Conservation (phyloP, 2,329 filamentous ascomycete species). For the Aotearoamyces nothofagi region DNA sequence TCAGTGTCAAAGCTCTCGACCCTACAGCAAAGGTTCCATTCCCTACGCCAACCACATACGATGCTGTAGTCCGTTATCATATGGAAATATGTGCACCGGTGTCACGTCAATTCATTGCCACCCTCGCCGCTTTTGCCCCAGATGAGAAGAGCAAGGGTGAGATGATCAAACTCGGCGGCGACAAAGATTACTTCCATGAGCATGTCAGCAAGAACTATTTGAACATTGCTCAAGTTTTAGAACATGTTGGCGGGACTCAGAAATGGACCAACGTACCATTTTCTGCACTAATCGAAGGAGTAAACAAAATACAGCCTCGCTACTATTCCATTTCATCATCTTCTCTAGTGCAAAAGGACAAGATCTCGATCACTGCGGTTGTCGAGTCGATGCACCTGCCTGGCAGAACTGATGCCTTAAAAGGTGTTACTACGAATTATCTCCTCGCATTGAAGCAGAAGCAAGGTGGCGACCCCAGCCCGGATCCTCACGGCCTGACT, state of each 20-base stretch:
- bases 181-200: conserved; percentile 91
- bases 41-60: conserved; percentile 91
- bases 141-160: conserved; percentile 73
- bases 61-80: conserved; percentile 85
- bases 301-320: conserved; percentile 89
- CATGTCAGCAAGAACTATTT: conserved; percentile 69
- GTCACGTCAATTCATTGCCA: conserved; percentile 86
- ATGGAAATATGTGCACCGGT: conserved; percentile 93
- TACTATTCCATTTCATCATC: conserved; percentile 99
- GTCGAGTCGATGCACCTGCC: conserved; percentile 74
- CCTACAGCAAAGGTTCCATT: conserved; percentile 95
- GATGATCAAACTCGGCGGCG: conserved; percentile 73
- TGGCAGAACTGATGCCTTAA: conserved; percentile 63
- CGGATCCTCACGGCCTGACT: conserved; percentile 68
- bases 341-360: conserved; percentile 82
- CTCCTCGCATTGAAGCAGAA: conserved; percentile 90
- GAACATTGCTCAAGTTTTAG: conserved; percentile 79
- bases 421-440: conserved; percentile 95
- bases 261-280: conserved; percentile 81
- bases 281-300: conserved; percentile 82
- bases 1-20: conserved; percentile 82
- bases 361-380: conserved; percentile 88
- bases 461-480: conserved; percentile 75
- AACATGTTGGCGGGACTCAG: conserved; percentile 54
- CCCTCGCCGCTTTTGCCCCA: conserved; percentile 78